Evolutionary conservation across 176 grass and related monocot species (phyloP).

Genomic region (Eleusine indica): DNA sequence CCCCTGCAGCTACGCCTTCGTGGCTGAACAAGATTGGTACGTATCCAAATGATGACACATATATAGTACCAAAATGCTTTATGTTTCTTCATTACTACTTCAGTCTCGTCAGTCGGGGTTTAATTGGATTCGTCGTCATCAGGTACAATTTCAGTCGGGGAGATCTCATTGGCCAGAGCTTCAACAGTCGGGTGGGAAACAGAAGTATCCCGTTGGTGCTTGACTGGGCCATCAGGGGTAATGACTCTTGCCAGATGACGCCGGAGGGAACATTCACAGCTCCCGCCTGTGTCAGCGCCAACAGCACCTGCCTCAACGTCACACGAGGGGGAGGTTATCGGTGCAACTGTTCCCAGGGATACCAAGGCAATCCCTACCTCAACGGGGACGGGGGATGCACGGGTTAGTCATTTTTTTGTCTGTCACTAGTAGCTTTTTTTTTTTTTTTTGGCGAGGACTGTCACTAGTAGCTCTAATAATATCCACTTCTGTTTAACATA

Average conservation of each 20-base stretch:
- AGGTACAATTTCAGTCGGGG: not conserved
- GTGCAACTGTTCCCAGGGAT: conserved; percentile 29
- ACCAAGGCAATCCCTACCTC: conserved; percentile 44
- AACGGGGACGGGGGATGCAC: not conserved
- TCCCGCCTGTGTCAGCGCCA: not conserved
- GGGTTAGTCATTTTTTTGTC: not conserved
- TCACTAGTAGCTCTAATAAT: no score
- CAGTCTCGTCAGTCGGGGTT: no score
- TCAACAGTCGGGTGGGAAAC: not conserved
- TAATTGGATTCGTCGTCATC: no score
- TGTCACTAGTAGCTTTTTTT: no score
- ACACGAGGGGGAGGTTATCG: not conserved
- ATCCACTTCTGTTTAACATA: no score
- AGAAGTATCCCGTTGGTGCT: conserved; percentile 19
- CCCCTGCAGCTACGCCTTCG: conserved; percentile 19
- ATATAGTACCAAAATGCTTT: no score
- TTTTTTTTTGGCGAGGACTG: no score
- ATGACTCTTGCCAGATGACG: not conserved
- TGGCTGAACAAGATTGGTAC: conserved; percentile 26
- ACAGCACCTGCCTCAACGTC: conserved; percentile 6
- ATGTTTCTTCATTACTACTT: no score
- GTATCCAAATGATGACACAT: no score
- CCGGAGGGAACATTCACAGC: not conserved
- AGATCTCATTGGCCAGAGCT: not conserved
- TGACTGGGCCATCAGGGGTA: conserved; percentile 40